Conservation (phyloP, 352 stramenopile genomes). For the Blastocystis sp. region DNA sequence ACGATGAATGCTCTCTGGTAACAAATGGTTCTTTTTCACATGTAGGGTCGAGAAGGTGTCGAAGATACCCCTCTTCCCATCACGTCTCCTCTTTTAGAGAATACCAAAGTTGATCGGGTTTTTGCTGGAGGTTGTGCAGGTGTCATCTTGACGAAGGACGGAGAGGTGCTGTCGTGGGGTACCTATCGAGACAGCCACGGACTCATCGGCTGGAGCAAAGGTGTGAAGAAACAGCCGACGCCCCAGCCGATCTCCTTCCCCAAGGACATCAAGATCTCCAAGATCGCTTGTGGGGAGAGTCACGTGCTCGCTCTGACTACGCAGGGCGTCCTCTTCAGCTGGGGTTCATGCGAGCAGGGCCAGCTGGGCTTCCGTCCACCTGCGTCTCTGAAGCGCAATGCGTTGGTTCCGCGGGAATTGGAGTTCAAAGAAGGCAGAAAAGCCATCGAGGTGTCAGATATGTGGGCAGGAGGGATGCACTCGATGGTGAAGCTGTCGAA, state of each 20-base stretch:
- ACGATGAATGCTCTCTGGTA: slow-evolving; percentile 18
- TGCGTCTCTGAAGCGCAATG: neutral
- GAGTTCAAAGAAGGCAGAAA: neutral
- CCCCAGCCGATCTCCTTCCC: neutral
- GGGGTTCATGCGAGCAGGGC: slow-evolving; percentile 40
- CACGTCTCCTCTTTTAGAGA: neutral
- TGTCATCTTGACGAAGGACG: neutral
- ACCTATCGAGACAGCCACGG: slow-evolving; percentile 44
- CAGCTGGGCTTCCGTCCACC: neutral
- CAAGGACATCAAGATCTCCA: neutral
- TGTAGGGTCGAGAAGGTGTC: slow-evolving; percentile 3
- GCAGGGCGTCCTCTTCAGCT: slow-evolving; percentile 19
- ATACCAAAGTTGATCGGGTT: neutral
- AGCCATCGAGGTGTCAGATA: neutral
- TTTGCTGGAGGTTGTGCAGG: neutral
- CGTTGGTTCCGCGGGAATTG: neutral
- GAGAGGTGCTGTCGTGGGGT: slow-evolving; percentile 6
- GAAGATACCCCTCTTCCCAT: neutral
- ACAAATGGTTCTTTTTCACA: neutral
- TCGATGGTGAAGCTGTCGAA: slow-evolving; percentile 22
- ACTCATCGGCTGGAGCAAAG: neutral
- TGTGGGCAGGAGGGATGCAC: slow-evolving; percentile 49
- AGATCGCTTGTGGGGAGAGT: slow-evolving; percentile 7
- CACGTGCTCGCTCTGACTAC: neutral
- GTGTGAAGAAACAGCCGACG: neutral